Evolutionary conservation across 78 protist genomes (phyloP), one percentile per base, ranked within the genome.

Genomic region (Polysphondylium violaceum): DNA sequence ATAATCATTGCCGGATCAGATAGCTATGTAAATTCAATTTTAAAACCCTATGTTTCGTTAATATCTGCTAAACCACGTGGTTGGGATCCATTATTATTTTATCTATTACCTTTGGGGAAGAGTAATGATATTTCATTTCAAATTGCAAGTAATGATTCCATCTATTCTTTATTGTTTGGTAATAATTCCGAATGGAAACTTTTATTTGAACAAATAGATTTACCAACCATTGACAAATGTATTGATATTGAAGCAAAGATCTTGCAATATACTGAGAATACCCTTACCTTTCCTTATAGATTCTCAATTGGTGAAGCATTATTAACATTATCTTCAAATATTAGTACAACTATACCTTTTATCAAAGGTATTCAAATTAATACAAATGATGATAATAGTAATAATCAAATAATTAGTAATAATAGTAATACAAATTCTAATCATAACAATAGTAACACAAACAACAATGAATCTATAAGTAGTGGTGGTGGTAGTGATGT

Each of bases 231-330:
- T 1, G 53, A 56, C 3, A 56, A 51, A 33, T 25, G 27, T 1
- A 21, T 2, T 8, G 89, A 79, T 16, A 29, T 79, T 7, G 89
- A 79, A 68, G 27, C 36, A 9, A 79, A 79, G 64, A 69, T 79
- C 0, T 6, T 59, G 5, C 74, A 55, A 1, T 79, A 79, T 51
- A 27, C 67, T 12, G 31, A n/a, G 19, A 17, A 50, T 4, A 35
- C 19, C 35, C 31, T 40, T 3, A 2, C 44, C 11, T 51, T 53
- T 19, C 50, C 74, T 17, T 72, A 60, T 59, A 79, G 50, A 40
- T 79, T 79, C 58, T 76, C 89, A 40, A 79, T 79, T 27, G 76
- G 89, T 53, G 89, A 79, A 25, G 89, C 89, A 19, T 17, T 79
- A 7, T 4, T 79, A 25, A 79, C 72, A 44, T 41, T 68, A 23